phyloP scores from a whole-genome alignment of 2,329 filamentous ascomycete species.

The Cytospora mali region DNA sequence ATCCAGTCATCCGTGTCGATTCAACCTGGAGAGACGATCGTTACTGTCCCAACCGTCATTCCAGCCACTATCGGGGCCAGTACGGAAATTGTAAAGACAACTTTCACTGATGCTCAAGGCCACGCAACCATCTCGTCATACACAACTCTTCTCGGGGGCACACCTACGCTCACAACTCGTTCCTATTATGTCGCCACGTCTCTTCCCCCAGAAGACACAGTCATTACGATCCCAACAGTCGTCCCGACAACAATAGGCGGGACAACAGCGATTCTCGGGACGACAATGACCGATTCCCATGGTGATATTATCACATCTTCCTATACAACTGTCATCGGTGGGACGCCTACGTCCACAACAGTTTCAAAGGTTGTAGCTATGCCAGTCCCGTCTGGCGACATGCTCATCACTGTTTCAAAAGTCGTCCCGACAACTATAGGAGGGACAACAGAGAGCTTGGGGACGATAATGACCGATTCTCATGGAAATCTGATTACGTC shows the following conservation, averaged over 20 bases:
- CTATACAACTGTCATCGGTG: background rate
- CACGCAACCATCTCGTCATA: background rate
- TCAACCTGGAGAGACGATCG: background rate
- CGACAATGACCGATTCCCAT: background rate
- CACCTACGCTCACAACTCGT: background rate
- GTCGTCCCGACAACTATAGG: background rate
- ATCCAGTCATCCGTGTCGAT: background rate
- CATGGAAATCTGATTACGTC: background rate
- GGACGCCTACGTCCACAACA: background rate
- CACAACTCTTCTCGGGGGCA: background rate
- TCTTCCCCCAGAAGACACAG: background rate
- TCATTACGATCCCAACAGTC: background rate
- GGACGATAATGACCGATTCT: background rate
- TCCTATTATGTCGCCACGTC: conserved; percentile 3
- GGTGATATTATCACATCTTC: background rate
- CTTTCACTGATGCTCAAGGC: background rate
- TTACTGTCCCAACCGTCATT: background rate
- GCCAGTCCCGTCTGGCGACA: background rate
- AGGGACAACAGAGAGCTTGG: background rate
- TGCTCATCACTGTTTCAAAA: background rate
- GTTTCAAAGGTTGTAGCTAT: background rate
- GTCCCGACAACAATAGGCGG: background rate
- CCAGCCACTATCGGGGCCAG: background rate
- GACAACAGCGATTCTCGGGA: background rate
- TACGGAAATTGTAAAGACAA: background rate